These are phyloP conservation scores for Tricladium varicosporioides DNA, from an alignment of 2,329 filamentous ascomycete genomes.

Conservation along the genomic window DNA sequence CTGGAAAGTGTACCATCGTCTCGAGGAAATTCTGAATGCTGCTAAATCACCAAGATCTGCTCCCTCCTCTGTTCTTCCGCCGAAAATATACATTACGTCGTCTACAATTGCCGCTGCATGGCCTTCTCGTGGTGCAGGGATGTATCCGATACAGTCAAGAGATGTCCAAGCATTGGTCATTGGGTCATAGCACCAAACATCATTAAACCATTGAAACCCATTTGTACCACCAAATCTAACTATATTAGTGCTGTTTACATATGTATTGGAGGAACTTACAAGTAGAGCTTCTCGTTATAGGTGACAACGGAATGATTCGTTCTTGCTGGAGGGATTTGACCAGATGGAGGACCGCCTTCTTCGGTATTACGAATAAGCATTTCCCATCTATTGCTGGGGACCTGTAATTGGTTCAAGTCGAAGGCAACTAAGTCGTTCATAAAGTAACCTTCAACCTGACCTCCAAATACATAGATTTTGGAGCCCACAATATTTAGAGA, in stretches of 20 bases:
- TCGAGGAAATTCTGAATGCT: conserved; percentile 76
- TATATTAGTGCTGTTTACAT: conserved; percentile 16
- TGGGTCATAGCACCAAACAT: conserved; percentile 96
- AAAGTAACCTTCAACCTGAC: conserved; percentile 94
- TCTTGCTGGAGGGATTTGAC: conserved; percentile 77
- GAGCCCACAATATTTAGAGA: conserved; percentile 95
- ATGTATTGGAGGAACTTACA: conserved; percentile 54
- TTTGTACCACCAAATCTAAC: conserved; percentile 93
- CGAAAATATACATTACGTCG: conserved; percentile 99
- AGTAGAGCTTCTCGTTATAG: conserved; percentile 88
- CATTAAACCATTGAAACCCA: conserved; percentile 96
- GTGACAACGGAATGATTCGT: conserved; percentile 94
- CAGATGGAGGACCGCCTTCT: conserved; percentile 55
- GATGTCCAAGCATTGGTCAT: conserved; percentile 79
- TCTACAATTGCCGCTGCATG: conserved; percentile 91
- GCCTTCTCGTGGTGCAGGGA: conserved; percentile 88
- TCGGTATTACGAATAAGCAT: conserved; percentile 78
- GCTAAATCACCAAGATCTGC: conserved; percentile 90
- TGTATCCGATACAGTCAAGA: conserved; percentile 95
- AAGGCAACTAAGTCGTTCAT: conserved; percentile 98
- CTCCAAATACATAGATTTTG: conserved; percentile 96
- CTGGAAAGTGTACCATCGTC: conserved; percentile 98
- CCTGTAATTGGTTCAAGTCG: conserved; percentile 91
- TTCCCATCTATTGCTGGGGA: conserved; percentile 90
- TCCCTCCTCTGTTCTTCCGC: conserved; percentile 90